phyloP scores from a whole-genome alignment of 805 yeast genomes.

The Suhomyces emberorum region DNA sequence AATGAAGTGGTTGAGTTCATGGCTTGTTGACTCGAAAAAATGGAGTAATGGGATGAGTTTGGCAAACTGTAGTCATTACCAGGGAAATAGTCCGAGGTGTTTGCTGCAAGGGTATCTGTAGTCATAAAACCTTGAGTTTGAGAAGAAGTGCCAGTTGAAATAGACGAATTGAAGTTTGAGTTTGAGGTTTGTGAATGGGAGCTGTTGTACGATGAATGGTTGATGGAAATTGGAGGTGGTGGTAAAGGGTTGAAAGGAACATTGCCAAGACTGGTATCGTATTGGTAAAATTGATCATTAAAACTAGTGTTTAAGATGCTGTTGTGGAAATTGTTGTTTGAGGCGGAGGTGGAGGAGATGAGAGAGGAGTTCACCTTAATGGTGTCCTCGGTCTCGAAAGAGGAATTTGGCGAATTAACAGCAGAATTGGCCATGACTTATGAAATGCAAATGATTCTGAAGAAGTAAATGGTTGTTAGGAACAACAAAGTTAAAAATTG shows the following conservation, averaged over 20 bases:
- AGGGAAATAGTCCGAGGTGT: constrained; percentile 6
- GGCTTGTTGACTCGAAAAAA: constrained; percentile 15
- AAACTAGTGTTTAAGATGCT: constrained; percentile 1
- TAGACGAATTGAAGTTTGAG: constrained; percentile 4
- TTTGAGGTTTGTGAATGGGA: constrained; percentile 1
- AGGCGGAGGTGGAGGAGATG: constrained; percentile 11
- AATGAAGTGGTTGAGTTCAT: constrained; percentile 13
- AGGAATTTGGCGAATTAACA: constrained; percentile 17
- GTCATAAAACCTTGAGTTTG: background rate
- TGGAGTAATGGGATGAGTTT: constrained; percentile 13
- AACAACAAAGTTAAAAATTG: background rate
- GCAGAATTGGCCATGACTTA: constrained; percentile 11
- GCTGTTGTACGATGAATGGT: background rate
- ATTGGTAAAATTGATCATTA: constrained; percentile 12
- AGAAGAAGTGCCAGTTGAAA: constrained; percentile 4
- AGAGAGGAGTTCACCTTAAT: constrained; percentile 17
- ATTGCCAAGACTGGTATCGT: constrained; percentile 6
- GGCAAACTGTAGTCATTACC: constrained; percentile 12
- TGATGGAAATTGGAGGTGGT: constrained; percentile 18
- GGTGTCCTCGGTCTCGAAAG: constrained; percentile 21
- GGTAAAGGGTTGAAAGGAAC: constrained; percentile 17
- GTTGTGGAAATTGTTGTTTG: constrained; percentile 6
- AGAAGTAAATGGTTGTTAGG: background rate
- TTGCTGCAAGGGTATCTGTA: constrained; percentile 2
- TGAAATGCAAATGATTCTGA: too few species aligned